These are phyloP conservation scores for Raphanus raphanistrum DNA, from an alignment of 345 rosid species.

Conservation along the genomic window DNA sequence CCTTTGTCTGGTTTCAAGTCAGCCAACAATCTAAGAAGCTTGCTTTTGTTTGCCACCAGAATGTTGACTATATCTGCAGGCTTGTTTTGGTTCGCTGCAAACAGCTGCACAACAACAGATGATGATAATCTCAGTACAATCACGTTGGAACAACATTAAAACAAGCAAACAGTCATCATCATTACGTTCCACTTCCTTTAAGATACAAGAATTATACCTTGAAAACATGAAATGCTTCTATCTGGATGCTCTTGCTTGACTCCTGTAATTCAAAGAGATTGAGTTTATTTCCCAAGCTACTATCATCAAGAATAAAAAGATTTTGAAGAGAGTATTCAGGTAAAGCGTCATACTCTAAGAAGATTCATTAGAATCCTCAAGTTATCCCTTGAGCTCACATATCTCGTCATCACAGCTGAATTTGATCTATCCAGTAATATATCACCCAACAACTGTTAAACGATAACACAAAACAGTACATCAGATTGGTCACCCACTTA, in stretches of 20 bases:
- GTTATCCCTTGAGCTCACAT: constrained; percentile 91
- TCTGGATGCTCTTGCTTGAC: constrained; percentile 94
- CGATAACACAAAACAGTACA: constrained; percentile 10
- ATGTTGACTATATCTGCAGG: constrained; percentile 65
- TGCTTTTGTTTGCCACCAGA: constrained; percentile 64
- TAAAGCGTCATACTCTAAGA: constrained; percentile 60
- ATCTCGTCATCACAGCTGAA: constrained; percentile 74
- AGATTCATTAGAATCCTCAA: constrained; percentile 96
- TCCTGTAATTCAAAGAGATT: constrained; percentile 52
- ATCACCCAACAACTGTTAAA: constrained; percentile 75
- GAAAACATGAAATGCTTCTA: constrained; percentile 97
- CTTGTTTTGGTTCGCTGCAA: constrained; percentile 79
- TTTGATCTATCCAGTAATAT: constrained; percentile 88
- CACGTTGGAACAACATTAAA: not conserved
- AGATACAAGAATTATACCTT: constrained; percentile 52
- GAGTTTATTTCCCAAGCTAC: constrained; percentile 6
- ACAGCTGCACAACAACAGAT: constrained; percentile 46
- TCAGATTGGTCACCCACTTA: not conserved
- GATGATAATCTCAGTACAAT: constrained; percentile 15
- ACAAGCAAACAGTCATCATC: not conserved
- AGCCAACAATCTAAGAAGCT: constrained; percentile 77
- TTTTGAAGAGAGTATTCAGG: not conserved
- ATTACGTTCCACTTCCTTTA: not conserved
- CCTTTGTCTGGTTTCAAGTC: constrained; percentile 78
- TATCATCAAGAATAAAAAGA: constrained; percentile 14